Conservation (phyloP, 208 protist genomes). For the Vickermania spadyakhi region DNA sequence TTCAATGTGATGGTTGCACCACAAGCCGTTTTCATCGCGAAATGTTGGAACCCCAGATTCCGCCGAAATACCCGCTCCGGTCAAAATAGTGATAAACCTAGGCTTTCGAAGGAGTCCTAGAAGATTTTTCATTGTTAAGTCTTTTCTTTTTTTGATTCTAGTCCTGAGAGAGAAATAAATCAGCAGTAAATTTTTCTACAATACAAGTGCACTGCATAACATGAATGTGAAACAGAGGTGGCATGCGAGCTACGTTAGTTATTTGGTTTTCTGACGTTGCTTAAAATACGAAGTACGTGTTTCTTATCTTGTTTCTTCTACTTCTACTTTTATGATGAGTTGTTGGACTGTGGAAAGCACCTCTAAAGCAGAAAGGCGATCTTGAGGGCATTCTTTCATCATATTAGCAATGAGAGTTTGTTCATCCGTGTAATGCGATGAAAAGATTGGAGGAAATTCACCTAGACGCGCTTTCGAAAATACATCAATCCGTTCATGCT, state of each 20-base stretch:
- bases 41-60: constrained; percentile 63
- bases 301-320: too few species aligned
- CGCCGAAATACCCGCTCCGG: constrained; percentile 67
- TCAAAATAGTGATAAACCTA: constrained; percentile 47
- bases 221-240: too few species aligned
- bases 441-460: constrained; percentile 26
- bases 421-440: constrained; percentile 34
- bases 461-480: constrained; percentile 39
- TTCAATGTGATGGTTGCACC: constrained; percentile 64
- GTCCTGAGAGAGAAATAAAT: too few species aligned
- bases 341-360: constrained; percentile 25
- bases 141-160: too few species aligned
- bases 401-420: constrained; percentile 29
- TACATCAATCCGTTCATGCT: constrained; percentile 58
- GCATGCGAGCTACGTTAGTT: too few species aligned
- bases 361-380: constrained; percentile 15
- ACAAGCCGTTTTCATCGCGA: constrained; percentile 47
- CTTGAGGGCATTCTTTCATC: constrained; percentile 14
- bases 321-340: too few species aligned
- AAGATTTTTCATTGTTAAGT: constrained; percentile 26
- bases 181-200: too few species aligned
- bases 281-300: too few species aligned
- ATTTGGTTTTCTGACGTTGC: too few species aligned
- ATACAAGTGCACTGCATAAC: too few species aligned
- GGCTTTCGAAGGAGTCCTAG: constrained; percentile 9